Base-by-base conservation (phyloP, 805 yeast species). In the Diddensiella caesifluorescens region DNA sequence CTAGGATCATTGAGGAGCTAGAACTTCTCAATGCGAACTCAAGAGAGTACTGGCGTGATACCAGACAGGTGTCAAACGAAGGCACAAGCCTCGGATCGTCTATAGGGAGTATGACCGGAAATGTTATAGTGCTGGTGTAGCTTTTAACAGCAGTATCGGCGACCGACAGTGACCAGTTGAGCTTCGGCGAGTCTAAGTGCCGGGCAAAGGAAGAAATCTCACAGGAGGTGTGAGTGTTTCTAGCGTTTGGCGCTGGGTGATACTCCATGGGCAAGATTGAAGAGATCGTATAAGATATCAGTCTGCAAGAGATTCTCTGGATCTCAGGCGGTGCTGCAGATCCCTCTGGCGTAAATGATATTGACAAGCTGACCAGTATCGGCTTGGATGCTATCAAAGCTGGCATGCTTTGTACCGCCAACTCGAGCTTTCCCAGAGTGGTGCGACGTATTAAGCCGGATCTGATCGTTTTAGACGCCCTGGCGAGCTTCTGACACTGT, bases 1-100 rank as follows among this genome's bases (percentile, higher is more conserved):
- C n/a, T n/a, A n/a, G n/a, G n/a, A n/a, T n/a, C n/a, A n/a, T n/a
- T n/a, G n/a, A n/a, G n/a, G n/a, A n/a, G n/a, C n/a, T n/a, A n/a
- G n/a, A n/a, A n/a, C n/a, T n/a, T n/a, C n/a, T 18, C 15, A 45
- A 42, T 4, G 22, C 31, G 27, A 33, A 15, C 22, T 12, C 16
- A 25, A 45, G 25, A 19, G 29, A 23, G 34, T 46, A 43, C 18
- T 35, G 33, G 13, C 50, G 30, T 12, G 43, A 38, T 7, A 35
- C 30, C 16, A 43, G 27, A 26, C 42, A 33, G 16, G 45, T 32
- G 30, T 39, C 18, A 35, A 44, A 46, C 10, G 44, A 30, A 3
- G 50, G 50, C 22, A 38, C 26, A 5, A 42, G n/a, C 19, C 35
- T 7, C 21, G 18, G 21, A 13, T 39, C 35, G 36, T 31, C 31